A percentile compares a stretch with the other conserved stretches of the same genome.
These are phyloP conservation scores for Diaporthe humulicola DNA, from an alignment of 2,329 filamentous ascomycete species.

Conservation along the genomic window DNA sequence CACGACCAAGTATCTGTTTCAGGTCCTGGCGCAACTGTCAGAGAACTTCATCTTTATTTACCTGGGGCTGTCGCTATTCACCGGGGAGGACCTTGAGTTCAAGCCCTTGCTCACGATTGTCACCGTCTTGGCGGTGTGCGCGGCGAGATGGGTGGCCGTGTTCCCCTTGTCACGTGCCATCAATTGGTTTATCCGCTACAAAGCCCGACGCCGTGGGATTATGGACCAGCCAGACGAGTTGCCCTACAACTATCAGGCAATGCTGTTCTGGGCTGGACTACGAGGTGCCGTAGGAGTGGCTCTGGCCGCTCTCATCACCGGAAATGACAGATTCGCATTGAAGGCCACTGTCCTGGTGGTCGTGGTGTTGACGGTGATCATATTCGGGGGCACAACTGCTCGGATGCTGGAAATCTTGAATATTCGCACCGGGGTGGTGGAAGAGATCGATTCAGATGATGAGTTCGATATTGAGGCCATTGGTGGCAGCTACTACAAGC, in stretches of 20 bases:
- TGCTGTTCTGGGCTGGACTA: constrained; percentile 99
- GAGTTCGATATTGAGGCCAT: constrained; percentile 95
- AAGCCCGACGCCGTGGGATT: constrained; percentile 80
- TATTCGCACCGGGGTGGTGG: constrained; percentile 96
- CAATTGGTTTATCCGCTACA: constrained; percentile 92
- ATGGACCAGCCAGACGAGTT: constrained; percentile 85
- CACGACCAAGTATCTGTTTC: constrained; percentile 97
- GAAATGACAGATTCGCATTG: constrained; percentile 84
- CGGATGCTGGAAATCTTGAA: constrained; percentile 97
- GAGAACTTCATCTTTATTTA: constrained; percentile 99
- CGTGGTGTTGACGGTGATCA: constrained; percentile 97
- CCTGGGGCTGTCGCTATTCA: constrained; percentile 93
- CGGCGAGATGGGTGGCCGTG: constrained; percentile 92
- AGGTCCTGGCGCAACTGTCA: constrained; percentile 92
- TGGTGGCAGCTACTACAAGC: constrained; percentile 83
- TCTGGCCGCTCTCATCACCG: constrained; percentile 87
- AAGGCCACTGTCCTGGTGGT: constrained; percentile 97
- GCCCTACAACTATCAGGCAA: constrained; percentile 96
- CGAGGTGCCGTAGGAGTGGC: constrained; percentile 97
- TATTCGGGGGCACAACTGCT: constrained; percentile 96
- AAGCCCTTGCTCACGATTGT: constrained; percentile 96
- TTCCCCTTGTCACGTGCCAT: constrained; percentile 92
- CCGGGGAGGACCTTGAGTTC: constrained; percentile 87
- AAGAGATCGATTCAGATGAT: constrained; percentile 97
- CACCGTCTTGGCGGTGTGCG: constrained; percentile 90